phyloP scores from a whole-genome alignment of 1,139 yeast genomes.

The Yamadazyma diddensiae region DNA sequence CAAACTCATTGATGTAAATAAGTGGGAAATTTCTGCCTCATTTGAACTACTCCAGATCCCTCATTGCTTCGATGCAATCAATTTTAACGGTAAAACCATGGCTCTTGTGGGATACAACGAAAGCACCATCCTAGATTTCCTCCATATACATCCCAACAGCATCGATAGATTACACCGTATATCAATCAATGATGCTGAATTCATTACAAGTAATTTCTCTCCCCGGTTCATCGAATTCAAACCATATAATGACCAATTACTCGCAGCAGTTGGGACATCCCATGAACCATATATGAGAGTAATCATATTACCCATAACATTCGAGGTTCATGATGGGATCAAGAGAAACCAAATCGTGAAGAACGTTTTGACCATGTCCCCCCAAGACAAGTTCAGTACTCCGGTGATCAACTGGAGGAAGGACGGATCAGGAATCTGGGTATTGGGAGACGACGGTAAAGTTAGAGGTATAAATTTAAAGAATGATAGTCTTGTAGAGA shows the following conservation, averaged over 20 bases:
- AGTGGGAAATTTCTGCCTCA: conserved; percentile 24
- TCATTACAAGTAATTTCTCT: conserved; percentile 63
- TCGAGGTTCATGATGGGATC: conserved; percentile 12
- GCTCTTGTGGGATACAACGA: conserved; percentile 59
- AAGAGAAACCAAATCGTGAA: conserved; percentile 47
- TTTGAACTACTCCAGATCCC: conserved; percentile 40
- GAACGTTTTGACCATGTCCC: conserved; percentile 59
- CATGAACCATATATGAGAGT: conserved; percentile 76
- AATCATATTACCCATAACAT: conserved; percentile 36
- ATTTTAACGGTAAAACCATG: conserved; percentile 26
- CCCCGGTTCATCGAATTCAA: conserved; percentile 47
- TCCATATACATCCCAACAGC: conserved; percentile 14
- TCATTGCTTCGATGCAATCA: conserved; percentile 42
- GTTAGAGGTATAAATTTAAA: conserved; percentile 55
- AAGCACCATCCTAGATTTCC: conserved; percentile 54
- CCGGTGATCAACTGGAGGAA: conserved; percentile 45
- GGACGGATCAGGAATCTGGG: conserved; percentile 52
- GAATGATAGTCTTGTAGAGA: conserved; percentile 22
- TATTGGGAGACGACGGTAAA: conserved; percentile 68
- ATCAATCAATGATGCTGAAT: conserved; percentile 74
- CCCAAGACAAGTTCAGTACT: conserved; percentile 69
- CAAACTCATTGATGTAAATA: conserved; percentile 21
- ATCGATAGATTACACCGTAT: conserved; percentile 36
- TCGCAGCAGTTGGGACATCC: conserved; percentile 62
- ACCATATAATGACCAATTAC: conserved; percentile 16